These are phyloP conservation scores for Rhinocladiella mackenziei DNA, from an alignment of 2,329 filamentous ascomycete species.

Conservation along the genomic window DNA sequence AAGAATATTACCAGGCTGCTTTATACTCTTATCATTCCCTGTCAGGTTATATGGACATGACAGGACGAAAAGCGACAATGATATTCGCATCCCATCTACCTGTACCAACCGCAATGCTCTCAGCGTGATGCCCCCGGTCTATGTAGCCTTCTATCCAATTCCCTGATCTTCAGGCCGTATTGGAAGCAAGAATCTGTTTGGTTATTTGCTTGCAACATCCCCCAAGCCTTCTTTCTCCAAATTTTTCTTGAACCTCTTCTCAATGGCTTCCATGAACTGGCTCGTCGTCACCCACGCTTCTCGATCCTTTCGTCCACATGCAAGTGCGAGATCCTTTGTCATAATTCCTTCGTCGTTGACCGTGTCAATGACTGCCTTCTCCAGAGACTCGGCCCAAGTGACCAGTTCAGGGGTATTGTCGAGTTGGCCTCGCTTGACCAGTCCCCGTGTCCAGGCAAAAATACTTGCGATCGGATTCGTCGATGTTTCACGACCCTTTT, in stretches of 20 bases:
- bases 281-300: constrained; percentile 85
- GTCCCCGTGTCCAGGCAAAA: constrained; percentile 96
- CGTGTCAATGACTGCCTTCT: constrained; percentile 89
- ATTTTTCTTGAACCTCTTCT: constrained; percentile 77
- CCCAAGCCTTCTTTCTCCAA: constrained; percentile 56
- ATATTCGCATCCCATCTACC: too few species aligned
- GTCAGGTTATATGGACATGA: too few species aligned
- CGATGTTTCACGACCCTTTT: constrained; percentile 94
- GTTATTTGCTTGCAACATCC: constrained; percentile 12
- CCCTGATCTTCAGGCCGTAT: too few species aligned
- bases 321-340: constrained; percentile 98
- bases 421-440: constrained; percentile 87
- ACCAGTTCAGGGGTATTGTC: constrained; percentile 90
- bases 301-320: constrained; percentile 80
- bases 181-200: too few species aligned
- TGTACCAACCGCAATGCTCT: too few species aligned
- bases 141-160: background rate
- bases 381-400: constrained; percentile 83
- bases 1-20: too few species aligned
- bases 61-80: too few species aligned
- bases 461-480: constrained; percentile 99
- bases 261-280: constrained; percentile 89
- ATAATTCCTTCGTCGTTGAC: constrained; percentile 93
- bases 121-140: background rate
- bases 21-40: too few species aligned